Percentiles rank a stretch among this genome's conserved stretches.
Conservation (phyloP, 805 yeast species). For the Priceomyces haplophilus region DNA sequence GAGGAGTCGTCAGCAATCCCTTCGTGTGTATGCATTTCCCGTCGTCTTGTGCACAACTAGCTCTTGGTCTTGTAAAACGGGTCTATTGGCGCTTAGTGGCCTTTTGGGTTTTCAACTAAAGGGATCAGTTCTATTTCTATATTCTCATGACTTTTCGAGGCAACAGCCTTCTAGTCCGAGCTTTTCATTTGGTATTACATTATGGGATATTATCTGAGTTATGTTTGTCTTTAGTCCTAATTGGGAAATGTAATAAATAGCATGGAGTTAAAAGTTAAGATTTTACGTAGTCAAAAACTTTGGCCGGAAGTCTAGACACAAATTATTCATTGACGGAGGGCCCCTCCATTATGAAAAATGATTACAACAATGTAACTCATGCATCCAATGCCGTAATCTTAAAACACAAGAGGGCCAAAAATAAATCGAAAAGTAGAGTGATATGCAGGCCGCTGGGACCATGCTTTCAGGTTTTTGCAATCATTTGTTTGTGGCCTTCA, state of each 20-base stretch:
- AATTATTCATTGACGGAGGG: no score
- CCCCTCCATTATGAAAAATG: no score
- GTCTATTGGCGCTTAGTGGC: background rate
- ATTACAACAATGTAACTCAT: no score
- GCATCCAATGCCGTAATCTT: no score
- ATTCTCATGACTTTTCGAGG: background rate
- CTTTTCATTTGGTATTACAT: background rate
- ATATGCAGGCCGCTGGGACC: slow-evolving; percentile 1
- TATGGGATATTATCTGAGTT: background rate
- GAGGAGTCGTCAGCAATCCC: background rate
- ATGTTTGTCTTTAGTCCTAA: slow-evolving; percentile 1
- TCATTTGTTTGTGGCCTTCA: slow-evolving; percentile 1
- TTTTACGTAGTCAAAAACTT: background rate
- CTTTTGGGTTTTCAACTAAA: background rate
- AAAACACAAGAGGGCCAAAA: no score
- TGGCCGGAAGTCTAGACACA: no score
- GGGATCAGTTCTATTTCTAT: background rate
- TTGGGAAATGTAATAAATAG: background rate
- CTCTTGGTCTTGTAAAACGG: background rate
- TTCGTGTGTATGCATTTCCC: background rate
- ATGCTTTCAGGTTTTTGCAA: slow-evolving; percentile 1
- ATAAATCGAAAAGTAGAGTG: no score
- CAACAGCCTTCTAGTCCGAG: background rate
- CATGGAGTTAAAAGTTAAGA: background rate
- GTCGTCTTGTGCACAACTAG: background rate